Conservation (phyloP, 164 flowering plant species). For the Kingdonia uniflora region DNA sequence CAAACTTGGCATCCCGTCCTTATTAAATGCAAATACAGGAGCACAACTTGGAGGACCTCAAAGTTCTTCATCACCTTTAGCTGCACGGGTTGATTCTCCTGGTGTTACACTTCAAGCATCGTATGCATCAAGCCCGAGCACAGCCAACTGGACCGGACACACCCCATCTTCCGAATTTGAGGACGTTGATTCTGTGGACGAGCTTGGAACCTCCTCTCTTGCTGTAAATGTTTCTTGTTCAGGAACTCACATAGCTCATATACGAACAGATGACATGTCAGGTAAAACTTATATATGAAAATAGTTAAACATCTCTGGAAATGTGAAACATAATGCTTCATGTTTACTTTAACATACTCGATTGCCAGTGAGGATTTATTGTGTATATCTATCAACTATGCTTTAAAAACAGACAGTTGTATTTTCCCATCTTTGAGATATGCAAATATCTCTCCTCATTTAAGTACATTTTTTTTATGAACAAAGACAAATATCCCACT, state of each 20-base stretch:
- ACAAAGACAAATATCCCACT: too few relatives aligned
- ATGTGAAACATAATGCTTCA: too few relatives aligned
- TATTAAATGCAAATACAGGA: slow-evolving; percentile 24
- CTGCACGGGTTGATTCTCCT: slow-evolving; percentile 22
- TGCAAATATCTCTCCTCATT: too few relatives aligned
- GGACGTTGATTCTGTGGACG: slow-evolving; percentile 34
- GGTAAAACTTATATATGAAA: slow-evolving; percentile 13
- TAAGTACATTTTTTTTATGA: too few relatives aligned
- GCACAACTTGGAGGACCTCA: slow-evolving; percentile 19
- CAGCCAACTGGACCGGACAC: slow-evolving; percentile 30
- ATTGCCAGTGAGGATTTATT: too few relatives aligned
- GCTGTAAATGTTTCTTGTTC: slow-evolving; percentile 15
- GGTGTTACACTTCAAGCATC: slow-evolving; percentile 26
- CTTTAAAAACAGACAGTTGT: too few relatives aligned
- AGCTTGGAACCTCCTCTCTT: slow-evolving; percentile 21
- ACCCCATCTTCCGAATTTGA: slow-evolving; percentile 32
- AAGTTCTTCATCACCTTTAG: slow-evolving; percentile 19
- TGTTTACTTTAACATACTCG: too few relatives aligned
- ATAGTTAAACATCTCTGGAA: too few relatives aligned
- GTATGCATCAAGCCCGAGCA: slow-evolving; percentile 35
- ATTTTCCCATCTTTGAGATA: too few relatives aligned
- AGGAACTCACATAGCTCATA: slow-evolving; percentile 13
- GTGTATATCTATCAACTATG: too few relatives aligned
- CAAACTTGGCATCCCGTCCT: slow-evolving; percentile 30
- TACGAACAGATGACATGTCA: slow-evolving; percentile 12